Evolutionary conservation across 1,284 basidiomycete genomes (phyloP).

Genomic region (Trichosporon coremiiforme): DNA sequence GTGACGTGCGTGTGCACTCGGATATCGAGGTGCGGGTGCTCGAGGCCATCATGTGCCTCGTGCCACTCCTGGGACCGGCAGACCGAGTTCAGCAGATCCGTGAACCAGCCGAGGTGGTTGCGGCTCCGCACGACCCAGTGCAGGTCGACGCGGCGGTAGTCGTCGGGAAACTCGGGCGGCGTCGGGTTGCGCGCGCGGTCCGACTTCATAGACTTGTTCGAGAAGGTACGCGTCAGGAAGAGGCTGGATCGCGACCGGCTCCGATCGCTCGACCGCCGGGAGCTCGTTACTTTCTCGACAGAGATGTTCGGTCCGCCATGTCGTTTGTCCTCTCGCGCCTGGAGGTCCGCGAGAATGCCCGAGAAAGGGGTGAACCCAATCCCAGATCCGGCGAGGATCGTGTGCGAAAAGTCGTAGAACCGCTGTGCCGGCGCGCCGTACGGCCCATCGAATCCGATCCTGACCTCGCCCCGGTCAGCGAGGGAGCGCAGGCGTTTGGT

Average conservation of each 20-base stretch:
- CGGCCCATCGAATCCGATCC: constrained; percentile 40
- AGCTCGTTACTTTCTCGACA: background rate
- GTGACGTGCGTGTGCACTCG: constrained; percentile 41
- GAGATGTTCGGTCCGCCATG: constrained; percentile 34
- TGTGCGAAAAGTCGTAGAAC: constrained; percentile 43
- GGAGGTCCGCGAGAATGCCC: constrained; percentile 41
- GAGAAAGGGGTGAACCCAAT: constrained; percentile 44
- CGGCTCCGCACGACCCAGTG: constrained; percentile 43
- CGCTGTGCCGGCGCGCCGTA: constrained; percentile 43
- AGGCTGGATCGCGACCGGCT: constrained; percentile 18
- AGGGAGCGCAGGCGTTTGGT: constrained; percentile 33
- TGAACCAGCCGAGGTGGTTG: constrained; percentile 40
- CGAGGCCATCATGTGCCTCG: constrained; percentile 24
- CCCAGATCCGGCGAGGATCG: constrained; percentile 41
- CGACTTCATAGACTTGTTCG: background rate
- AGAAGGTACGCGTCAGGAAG: constrained; percentile 11
- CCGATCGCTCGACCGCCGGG: background rate
- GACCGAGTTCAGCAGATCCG: constrained; percentile 39
- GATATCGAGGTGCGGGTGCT: constrained; percentile 38
- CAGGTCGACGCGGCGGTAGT: constrained; percentile 42
- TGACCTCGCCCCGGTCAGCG: constrained; percentile 25
- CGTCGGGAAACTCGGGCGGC: constrained; percentile 20
- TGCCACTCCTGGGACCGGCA: constrained; percentile 34
- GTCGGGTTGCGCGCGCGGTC: constrained; percentile 19
- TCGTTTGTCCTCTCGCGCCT: constrained; percentile 30